These are phyloP conservation scores for Cystobasidium ongulense DNA, from an alignment of 768 basidiomycete genomes.

Conservation along the genomic window DNA sequence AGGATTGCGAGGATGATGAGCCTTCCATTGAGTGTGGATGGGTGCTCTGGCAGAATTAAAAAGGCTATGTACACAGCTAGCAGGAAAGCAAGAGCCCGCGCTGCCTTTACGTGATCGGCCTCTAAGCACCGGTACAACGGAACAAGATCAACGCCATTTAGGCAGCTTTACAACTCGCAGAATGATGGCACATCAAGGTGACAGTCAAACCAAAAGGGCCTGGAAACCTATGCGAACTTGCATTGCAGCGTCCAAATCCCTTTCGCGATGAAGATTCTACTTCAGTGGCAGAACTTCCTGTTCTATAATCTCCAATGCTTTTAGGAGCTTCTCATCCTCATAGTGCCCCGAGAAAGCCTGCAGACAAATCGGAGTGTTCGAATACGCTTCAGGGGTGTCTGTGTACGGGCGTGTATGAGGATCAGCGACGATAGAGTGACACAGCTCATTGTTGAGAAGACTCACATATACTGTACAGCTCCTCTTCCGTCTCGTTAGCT, in stretches of 20 bases:
- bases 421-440: not conserved
- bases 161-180: too few species aligned
- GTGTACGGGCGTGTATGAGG: not conserved
- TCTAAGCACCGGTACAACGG: too few species aligned
- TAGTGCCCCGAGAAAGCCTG: slow-evolving; percentile 4
- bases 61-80: not conserved
- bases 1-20: not conserved
- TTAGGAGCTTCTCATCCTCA: slow-evolving; percentile 6
- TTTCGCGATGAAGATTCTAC: too few species aligned
- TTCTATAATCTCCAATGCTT: not conserved
- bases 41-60: not conserved
- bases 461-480: not conserved
- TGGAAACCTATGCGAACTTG: too few species aligned
- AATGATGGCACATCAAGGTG: too few species aligned
- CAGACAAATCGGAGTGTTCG: slow-evolving; percentile 2
- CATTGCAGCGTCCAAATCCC: too few species aligned
- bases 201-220: too few species aligned
- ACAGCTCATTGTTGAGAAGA: not conserved
- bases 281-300: not conserved
- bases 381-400: not conserved
- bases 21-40: not conserved
- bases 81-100: not conserved
- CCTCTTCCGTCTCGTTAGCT: not conserved
- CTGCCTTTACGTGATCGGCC: too few species aligned
- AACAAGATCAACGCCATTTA: too few species aligned